A percentile compares a stretch with the other conserved stretches of the same genome.
These are phyloP conservation scores for Starmerella riodocensis DNA, from an alignment of 805 yeast species.

Conservation along the genomic window DNA sequence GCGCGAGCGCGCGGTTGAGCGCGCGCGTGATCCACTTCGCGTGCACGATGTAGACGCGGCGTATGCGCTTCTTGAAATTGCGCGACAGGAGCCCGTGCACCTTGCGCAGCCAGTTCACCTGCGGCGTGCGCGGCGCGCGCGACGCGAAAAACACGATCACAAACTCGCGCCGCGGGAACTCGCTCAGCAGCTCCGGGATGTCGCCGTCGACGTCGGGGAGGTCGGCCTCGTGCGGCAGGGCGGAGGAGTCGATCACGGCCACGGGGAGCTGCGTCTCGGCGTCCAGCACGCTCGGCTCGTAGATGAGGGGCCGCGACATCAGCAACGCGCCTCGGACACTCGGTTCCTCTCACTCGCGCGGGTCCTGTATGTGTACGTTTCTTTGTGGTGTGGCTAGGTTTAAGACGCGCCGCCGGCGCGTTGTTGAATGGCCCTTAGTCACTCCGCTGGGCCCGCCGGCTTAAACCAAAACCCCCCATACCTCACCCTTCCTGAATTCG, in stretches of 20 bases:
- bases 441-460: too few relatives aligned
- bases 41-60: slow-evolving; percentile 66
- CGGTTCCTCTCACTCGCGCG: neutral
- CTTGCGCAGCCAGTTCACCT: slow-evolving; percentile 62
- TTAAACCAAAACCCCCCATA: too few relatives aligned
- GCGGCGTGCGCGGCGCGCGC: slow-evolving; percentile 46
- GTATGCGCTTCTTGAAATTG: slow-evolving; percentile 39
- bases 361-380: neutral
- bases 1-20: slow-evolving; percentile 39
- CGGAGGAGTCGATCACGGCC: slow-evolving; percentile 72
- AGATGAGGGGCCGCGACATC: slow-evolving; percentile 14
- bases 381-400: neutral
- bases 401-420: neutral
- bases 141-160: slow-evolving; percentile 68
- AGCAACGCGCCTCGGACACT: too few relatives aligned
- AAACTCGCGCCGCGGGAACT: slow-evolving; percentile 48
- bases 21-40: slow-evolving; percentile 83
- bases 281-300: slow-evolving; percentile 31
- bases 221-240: slow-evolving; percentile 35
- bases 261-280: slow-evolving; percentile 57
- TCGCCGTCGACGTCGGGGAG: slow-evolving; percentile 36
- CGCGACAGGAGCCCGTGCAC: slow-evolving; percentile 47
- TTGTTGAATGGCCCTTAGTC: too few relatives aligned
- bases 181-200: slow-evolving; percentile 41
- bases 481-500: too few relatives aligned